Base-by-base conservation (phyloP, 441 rosid species). In the California macrophylla region DNA sequence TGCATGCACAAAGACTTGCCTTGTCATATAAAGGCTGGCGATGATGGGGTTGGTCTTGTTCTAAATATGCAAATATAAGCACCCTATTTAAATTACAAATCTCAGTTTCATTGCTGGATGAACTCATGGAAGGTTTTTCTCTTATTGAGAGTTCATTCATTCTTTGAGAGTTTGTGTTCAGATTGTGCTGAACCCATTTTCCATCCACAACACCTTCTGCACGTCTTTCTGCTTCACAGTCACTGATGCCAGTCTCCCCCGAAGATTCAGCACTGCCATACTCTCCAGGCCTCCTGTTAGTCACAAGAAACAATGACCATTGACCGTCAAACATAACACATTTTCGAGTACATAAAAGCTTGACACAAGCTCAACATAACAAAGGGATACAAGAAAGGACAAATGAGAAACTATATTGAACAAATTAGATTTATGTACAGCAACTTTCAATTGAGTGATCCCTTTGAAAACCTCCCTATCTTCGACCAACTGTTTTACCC, bases 201-300 rank as follows among this genome's bases (percentile, higher is more conserved):
- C 71, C 72, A 62, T 75, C 75, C 16, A 15, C 32, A 65, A 18
- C n/a, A 63, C 62, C 47, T 13, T 75, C 71, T 38, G 65, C 69
- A 38, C 60, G 68, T 28, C 78, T 75, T 36, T 71, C 78, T 10
- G 42, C 69, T 71, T 75, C 78, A 54, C 60, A 67, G 25, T 71
- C 78, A 64, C 75, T 75, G 72, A 66, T 71, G 18, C 69, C 78
- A 34, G 71, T 72, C 68, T 74, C 78, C 69, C 80, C 74, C 0
- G 70, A 74, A 29, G 81, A 69, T 52, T 74, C 78, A 3, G 75
- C 74, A 65, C 70, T 80, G 68, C 74, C 70, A 63, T 67, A 75
- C 40, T 76, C 80, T 38, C 74, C 73, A 21, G 18, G 67, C 68
- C 74, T 78, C 76, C 82, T 75, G 70, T 26, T 26, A 50, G 28